Evolutionary conservation across 2,329 filamentous ascomycete species (phyloP), one percentile per base, ranked within the genome.

Genomic region (Cercospora nicotianae): DNA sequence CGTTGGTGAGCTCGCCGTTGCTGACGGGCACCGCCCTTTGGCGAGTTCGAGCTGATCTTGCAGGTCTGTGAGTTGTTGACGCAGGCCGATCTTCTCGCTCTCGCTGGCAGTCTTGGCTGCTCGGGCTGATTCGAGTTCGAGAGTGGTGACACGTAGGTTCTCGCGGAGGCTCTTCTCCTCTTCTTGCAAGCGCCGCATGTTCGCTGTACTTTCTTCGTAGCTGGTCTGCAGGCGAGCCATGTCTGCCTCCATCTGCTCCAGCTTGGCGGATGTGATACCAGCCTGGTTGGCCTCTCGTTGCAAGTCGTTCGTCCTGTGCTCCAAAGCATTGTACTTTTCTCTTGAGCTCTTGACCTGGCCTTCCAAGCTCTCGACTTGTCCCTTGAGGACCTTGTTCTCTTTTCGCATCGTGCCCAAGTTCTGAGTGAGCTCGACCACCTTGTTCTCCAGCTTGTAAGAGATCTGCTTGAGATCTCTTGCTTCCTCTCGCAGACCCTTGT

Each of bases 391-490:
- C 85, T 96, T 97, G 87, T 99, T 99, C 82, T 97, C 92, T 70
- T 90, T 88, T 84, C 96, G 97, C 86, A 97, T 91, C 9, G 93
- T 90, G 72, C 95, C 94, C 75, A 99, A 82, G 60, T 91, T 92
- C 80, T 99, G 95, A 1, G 95, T 99, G 76, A 99, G 87, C 83
- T 99, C 95, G 70, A 99, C 93, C 70, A 99, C 95, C 88, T 99
- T 99, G 87, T 99, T 98, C 81, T 99, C 95, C 75, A 99, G 85
- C 85, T 97, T 98, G 86, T 99, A 99, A 2, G 95, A 98, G 74
- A 99, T 99, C 81, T 98, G 94, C 86, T 98, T 98, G 79, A 99
- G 87, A 83, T 99, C 96, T 77, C 95, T 91, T 72, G 95, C 95
- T 81, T 99, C 95, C 81, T 97, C 94, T 73, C 95, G 92, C 69